Evolutionary conservation across 78 protist genomes (phyloP), one percentile per base, ranked within the genome.

Genomic region (Corallochytrium limacisporum): DNA sequence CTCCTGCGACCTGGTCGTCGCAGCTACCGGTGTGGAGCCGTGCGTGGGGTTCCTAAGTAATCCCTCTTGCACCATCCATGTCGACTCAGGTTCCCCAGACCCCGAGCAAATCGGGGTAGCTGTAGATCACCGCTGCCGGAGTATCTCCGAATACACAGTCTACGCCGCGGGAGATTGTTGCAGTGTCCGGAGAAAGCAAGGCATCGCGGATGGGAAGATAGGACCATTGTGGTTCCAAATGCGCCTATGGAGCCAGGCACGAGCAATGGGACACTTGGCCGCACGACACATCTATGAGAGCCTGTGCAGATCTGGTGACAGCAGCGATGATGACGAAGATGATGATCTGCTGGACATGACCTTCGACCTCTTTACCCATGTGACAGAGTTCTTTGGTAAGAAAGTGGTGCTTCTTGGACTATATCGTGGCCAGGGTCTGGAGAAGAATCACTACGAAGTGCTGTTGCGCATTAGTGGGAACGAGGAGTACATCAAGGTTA

Each of bases 181-280:
- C 44, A 8, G 10, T 9, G 40, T 31, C 32, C 57, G 57, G 20
- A 26, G 57, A 51, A 7, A 10, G 29, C 26, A 9, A 10, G 32
- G 57, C 57, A 31, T 51, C 32, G 26, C 32, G 22, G 44, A 8
- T 40, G 44, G 22, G 10, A 8, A 13, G 44, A 40, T 10, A 40
- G 44, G 8, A 10, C 22, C 44, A 10, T n/a, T n/a, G n/a, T n/a
- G n/a, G n/a, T n/a, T 3, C 4, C 62, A 55, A n/a, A 55, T 55
- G 62, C 62, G 40, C 37, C 62, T 55, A 36, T 55, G 62, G 62
- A 37, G 26, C 4, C 62, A 55, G 35, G 62, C 62, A 12, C 7
- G 40, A 7, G 7, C 20, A 6, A 55, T 55, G 62, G 62, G 62
- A 3, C 3, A 18, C 40, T 8, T n/a, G 5, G 62, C 62, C 4